Evolutionary conservation across 257 asterid genomes (phyloP), one percentile per base, ranked within the genome.

Genomic region (Solanum phureja): DNA sequence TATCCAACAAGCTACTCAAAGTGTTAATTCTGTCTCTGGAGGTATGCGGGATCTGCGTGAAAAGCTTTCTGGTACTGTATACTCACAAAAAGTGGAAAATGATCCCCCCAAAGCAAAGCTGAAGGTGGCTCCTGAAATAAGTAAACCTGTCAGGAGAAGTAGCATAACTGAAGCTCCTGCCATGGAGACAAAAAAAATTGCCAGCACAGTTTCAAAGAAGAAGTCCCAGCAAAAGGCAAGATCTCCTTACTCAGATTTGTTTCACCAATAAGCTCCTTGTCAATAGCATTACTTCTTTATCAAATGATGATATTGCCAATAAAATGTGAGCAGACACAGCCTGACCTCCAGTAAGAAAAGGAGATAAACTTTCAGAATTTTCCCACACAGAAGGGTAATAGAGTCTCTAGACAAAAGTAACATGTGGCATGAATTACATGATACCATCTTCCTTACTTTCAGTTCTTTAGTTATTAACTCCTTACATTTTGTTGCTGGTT

Each of bases 31-130:
- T 87, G 69, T 90, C 84, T 82, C 94, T 64, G 97, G 96, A 90
- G 96, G 96, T 87, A 88, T 88, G 44, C 93, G 98, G 93, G 99
- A 97, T 93, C 89, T 97, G 40, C 99, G 99, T 35, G 99, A 97
- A 92, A 94, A 94, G 93, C 98, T 97, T 37, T 97, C 99, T 83
- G 99, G 99, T 72, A 86, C 91, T 88, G 19, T 87, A 38, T 90
- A 87, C 93, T 88, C 95, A 73, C 95, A 88, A 56, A 86, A 92
- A 19, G 91, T 88, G 92, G 96, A 93, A 89, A 83, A 88, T 35
- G 94, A 90, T 85, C 87, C 91, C 46, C 91, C 91, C 33, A 91
- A 90, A 83, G 87, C 89, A 46, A 91, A 93, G 92, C 89, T 89
- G 34, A 94, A 92, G 85, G 91, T 93, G 11, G 93, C 89, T n/a